These are phyloP conservation scores for Monosporascus sp. DNA, from an alignment of 2,329 filamentous ascomycete species.

Conservation along the genomic window DNA sequence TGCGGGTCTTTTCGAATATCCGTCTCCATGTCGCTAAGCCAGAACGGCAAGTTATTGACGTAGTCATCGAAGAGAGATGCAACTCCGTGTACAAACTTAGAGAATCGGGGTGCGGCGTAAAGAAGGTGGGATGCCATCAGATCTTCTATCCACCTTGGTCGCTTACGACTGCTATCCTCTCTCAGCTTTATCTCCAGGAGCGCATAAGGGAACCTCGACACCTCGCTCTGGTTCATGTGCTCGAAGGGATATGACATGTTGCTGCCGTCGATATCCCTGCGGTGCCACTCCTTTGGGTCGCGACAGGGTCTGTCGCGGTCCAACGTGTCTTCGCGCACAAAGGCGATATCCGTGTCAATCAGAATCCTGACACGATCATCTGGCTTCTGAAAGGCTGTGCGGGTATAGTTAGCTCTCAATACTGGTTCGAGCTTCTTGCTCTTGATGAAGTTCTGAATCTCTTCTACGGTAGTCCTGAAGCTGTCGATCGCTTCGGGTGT, in stretches of 20 bases:
- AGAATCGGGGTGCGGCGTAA: slow-evolving; percentile 83
- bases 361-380: slow-evolving; percentile 88
- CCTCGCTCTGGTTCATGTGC: slow-evolving; percentile 82
- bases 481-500: slow-evolving; percentile 59
- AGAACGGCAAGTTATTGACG: slow-evolving; percentile 94
- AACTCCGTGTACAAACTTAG: slow-evolving; percentile 93
- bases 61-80: slow-evolving; percentile 91
- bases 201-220: slow-evolving; percentile 84
- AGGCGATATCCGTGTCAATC: slow-evolving; percentile 85
- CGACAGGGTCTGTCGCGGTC: slow-evolving; percentile 82
- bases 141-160: slow-evolving; percentile 82
- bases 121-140: slow-evolving; percentile 90
- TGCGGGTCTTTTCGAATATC: slow-evolving; percentile 94
- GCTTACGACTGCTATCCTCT: slow-evolving; percentile 59
- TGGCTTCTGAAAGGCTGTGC: slow-evolving; percentile 95
- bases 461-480: slow-evolving; percentile 66
- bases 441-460: slow-evolving; percentile 75
- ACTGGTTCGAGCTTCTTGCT: slow-evolving; percentile 76
- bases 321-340: slow-evolving; percentile 74
- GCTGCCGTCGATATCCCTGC: slow-evolving; percentile 77
- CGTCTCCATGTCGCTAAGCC: slow-evolving; percentile 84
- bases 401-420: slow-evolving; percentile 84
- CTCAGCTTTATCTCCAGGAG: slow-evolving; percentile 89
- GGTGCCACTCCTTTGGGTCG: slow-evolving; percentile 84
- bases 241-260: slow-evolving; percentile 84